Percentiles rank a stretch among this genome's conserved stretches.
These are phyloP conservation scores for Dactylellina leptospora DNA, from an alignment of 2,329 filamentous ascomycete species.

Conservation along the genomic window DNA sequence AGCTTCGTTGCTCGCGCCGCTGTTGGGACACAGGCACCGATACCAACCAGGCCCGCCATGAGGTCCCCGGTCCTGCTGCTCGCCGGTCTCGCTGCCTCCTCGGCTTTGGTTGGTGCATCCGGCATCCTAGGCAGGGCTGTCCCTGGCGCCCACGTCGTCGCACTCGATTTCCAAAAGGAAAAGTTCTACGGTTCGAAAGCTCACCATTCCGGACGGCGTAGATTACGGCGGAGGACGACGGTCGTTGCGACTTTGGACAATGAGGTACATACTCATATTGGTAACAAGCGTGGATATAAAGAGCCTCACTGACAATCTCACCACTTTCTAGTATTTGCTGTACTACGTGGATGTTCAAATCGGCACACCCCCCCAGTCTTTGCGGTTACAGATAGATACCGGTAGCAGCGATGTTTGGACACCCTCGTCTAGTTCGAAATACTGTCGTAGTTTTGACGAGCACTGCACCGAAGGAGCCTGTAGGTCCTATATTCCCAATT, in stretches of 20 bases:
- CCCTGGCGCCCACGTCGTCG: constrained; percentile 16
- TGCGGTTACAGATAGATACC: constrained; percentile 69
- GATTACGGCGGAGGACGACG: constrained; percentile 15
- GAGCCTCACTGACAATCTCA: not conserved
- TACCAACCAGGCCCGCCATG: not conserved
- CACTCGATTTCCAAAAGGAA: constrained; percentile 35
- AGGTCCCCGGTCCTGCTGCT: constrained; percentile 18
- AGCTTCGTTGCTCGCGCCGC: not conserved
- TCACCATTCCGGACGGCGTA: constrained; percentile 14
- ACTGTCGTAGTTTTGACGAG: constrained; percentile 48
- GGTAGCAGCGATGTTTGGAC: constrained; percentile 73
- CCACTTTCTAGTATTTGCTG: constrained; percentile 54
- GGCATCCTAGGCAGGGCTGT: constrained; percentile 10
- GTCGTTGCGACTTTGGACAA: constrained; percentile 27
- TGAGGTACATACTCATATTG: constrained; percentile 20
- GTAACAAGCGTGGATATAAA: not conserved
- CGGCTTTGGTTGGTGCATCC: not conserved
- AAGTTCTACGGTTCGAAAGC: not conserved
- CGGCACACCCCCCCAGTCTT: constrained; percentile 68
- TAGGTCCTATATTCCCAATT: constrained; percentile 12
- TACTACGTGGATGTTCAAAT: constrained; percentile 69
- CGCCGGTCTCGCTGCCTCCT: constrained; percentile 7
- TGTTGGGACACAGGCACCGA: not conserved
- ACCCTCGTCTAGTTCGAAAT: constrained; percentile 53
- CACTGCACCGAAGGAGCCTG: constrained; percentile 55